These are phyloP conservation scores for Prunus mira DNA, from an alignment of 306 rosid species.

Conservation along the genomic window DNA sequence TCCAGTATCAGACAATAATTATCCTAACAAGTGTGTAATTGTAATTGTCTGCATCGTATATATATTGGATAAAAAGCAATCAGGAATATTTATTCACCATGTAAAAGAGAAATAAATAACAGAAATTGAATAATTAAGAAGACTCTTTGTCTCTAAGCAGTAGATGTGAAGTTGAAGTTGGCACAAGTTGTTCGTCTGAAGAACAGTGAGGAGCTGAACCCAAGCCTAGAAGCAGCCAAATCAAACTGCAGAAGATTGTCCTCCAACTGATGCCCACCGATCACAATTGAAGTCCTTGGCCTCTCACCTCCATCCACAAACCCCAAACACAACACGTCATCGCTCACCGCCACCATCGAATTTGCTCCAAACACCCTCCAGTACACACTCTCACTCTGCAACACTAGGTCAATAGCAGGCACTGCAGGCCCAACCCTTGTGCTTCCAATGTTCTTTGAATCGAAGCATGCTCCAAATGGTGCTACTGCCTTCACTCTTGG, in stretches of 20 bases:
- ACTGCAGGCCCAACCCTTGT: slow-evolving; percentile 45
- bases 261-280: slow-evolving; percentile 61
- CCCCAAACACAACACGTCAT: slow-evolving; percentile 52
- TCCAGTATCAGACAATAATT: too few species aligned
- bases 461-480: slow-evolving; percentile 54
- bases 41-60: too few species aligned
- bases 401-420: slow-evolving; percentile 48
- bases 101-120: too few species aligned
- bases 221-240: slow-evolving; percentile 48
- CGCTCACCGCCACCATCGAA: slow-evolving; percentile 47
- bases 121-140: too few species aligned
- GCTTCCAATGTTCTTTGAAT: slow-evolving; percentile 9
- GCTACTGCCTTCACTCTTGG: slow-evolving; percentile 37
- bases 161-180: slow-evolving; percentile 49
- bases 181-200: slow-evolving; percentile 38
- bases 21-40: too few species aligned
- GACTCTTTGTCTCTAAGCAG: background rate
- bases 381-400: slow-evolving; percentile 34
- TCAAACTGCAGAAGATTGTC: slow-evolving; percentile 56
- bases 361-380: slow-evolving; percentile 60
- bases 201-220: slow-evolving; percentile 44
- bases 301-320: slow-evolving; percentile 52
- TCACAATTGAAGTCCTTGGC: slow-evolving; percentile 41
- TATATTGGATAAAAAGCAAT: too few species aligned
- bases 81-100: too few species aligned